phyloP scores from a whole-genome alignment of 108 stramenopile genomes.

The Pseudonitzschia multiseries region DNA sequence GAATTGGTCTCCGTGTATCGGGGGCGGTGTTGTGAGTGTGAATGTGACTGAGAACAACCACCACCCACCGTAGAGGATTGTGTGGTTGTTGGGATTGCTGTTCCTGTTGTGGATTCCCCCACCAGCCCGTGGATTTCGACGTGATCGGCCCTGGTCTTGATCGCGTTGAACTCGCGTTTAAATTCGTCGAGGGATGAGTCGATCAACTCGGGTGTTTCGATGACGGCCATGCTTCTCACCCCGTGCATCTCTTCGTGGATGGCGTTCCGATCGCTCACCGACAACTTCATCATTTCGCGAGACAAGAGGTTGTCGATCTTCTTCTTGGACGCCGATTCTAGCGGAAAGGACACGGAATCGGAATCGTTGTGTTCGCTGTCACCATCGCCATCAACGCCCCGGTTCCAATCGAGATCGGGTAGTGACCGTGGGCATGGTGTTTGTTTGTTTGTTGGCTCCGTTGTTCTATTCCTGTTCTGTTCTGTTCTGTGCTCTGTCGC shows the following conservation, averaged over 20 bases:
- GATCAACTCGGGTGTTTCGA: conserved; percentile 2
- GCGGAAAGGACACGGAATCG: too few species aligned
- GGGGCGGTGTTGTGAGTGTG: neutral
- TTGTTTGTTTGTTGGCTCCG: too few species aligned
- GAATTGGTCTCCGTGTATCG: conserved; percentile 18
- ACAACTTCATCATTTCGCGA: conserved; percentile 2
- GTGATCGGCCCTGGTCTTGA: neutral
- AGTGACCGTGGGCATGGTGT: too few species aligned
- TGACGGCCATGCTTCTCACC: neutral
- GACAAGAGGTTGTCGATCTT: neutral
- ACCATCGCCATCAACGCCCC: too few species aligned
- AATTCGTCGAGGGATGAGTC: neutral
- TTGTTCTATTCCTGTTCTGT: too few species aligned
- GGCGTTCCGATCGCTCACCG: neutral
- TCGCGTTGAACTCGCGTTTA: neutral
- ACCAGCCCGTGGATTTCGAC: neutral
- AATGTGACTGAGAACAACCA: too few species aligned
- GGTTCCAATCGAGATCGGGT: too few species aligned
- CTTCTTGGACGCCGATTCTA: neutral
- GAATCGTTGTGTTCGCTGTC: too few species aligned
- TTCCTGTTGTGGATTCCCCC: neutral
- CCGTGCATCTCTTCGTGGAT: conserved; percentile 20
- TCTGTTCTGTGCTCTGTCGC: too few species aligned
- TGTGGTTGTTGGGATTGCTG: too few species aligned
- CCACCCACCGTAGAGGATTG: too few species aligned